These are phyloP conservation scores for Fusarium sp. DNA, from an alignment of 2,329 filamentous ascomycete species.

Conservation along the genomic window DNA sequence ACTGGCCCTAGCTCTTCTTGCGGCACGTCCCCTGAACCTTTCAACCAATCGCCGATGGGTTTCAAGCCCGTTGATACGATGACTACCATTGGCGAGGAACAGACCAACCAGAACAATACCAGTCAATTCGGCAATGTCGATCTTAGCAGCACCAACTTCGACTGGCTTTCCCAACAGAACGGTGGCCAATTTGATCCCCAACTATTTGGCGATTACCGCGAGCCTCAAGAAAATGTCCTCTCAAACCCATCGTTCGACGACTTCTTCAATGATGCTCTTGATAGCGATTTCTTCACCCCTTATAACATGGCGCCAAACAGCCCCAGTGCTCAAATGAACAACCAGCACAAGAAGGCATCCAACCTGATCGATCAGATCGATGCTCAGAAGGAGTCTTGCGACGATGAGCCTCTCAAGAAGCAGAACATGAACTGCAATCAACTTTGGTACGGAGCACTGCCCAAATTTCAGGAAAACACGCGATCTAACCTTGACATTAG, in stretches of 20 bases:
- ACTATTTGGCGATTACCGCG: conserved; percentile 91
- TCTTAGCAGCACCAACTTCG: conserved; percentile 68
- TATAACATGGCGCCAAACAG: conserved; percentile 74
- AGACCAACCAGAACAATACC: conserved; percentile 57
- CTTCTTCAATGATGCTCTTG: conserved; percentile 81
- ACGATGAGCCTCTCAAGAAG: conserved; percentile 69
- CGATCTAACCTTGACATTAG: conserved; percentile 65
- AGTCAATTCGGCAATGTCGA: conserved; percentile 53
- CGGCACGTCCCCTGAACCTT: conserved; percentile 82
- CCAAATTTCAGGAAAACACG: neutral
- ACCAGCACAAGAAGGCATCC: conserved; percentile 61
- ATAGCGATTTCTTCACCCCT: conserved; percentile 83
- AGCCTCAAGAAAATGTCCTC: conserved; percentile 85
- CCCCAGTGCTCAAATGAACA: conserved; percentile 48
- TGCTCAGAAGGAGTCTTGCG: conserved; percentile 74
- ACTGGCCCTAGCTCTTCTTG: conserved; percentile 73
- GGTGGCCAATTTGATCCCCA: conserved; percentile 90
- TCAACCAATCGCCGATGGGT: conserved; percentile 75
- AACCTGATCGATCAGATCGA: conserved; percentile 85
- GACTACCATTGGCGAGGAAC: conserved; percentile 75
- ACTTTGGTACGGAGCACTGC: conserved; percentile 78
- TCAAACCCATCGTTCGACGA: conserved; percentile 77
- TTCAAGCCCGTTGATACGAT: conserved; percentile 72
- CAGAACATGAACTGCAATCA: conserved; percentile 86
- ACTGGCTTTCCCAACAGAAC: conserved; percentile 84